Evolutionary conservation across 75 land plant species (phyloP), one percentile per base, ranked within the genome.

Genomic region (Chamaecyparis obtusa): DNA sequence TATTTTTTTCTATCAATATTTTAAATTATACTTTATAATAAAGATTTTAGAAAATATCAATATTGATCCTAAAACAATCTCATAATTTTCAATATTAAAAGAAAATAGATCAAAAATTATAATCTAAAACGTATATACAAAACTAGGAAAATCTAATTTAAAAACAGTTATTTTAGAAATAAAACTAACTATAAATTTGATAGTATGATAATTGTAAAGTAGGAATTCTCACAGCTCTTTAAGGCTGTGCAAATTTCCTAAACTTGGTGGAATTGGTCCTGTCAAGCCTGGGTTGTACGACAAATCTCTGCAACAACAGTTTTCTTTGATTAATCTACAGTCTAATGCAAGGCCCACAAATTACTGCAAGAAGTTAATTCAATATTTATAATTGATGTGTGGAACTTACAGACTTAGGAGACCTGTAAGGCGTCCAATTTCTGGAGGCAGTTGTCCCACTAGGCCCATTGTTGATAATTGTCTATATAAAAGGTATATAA

Each of bases 401-500:
- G 9, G n/a, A 41, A 69, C 77, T 85, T 85, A 85, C 86, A 85
- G 71, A 19, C 0, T 21, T 69, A 41, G 39, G 24, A 85, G 46
- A 13, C 87, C 91, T 11, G 89, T 89, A 30, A 94, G 91, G 1
- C 71, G 76, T 4, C 89, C 91, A 44, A 94, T 89, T 83, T 93
- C 94, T 36, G 91, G 90, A 16, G 89, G 87, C 27, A 93, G 78
- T 36, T 55, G 79, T 10, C 95, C 95, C 76, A 87, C 83, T 8
- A 94, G 86, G 15, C 88, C 88, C 93, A 93, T 91, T 35, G 90
- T 72, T 77, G 93, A 74, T 33, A 74, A 8, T 33, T 33, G 9
- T 33, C 76, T 74, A 9, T 32, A 51, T 33, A 74, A 74, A 3
- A 33, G 76, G 15, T 16, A 2, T 13, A 80, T 0, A 14, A 41